Conservation (phyloP, 2,329 filamentous ascomycete species). For the Cercospora zeae-maydis region DNA sequence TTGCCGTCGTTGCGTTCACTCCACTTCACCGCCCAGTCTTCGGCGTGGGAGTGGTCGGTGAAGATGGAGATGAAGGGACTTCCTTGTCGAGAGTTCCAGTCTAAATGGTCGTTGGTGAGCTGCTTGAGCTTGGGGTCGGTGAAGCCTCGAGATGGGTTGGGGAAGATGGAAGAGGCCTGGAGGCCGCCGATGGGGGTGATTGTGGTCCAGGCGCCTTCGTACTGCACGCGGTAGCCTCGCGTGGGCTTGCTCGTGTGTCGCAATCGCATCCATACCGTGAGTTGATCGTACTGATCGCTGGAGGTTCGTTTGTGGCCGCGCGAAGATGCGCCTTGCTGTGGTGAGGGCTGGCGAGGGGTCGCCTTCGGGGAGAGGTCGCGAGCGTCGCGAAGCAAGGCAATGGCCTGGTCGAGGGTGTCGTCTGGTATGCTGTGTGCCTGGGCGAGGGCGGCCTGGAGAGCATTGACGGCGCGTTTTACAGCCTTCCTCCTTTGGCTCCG, state of each 20-base stretch:
- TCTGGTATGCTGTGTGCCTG: constrained; percentile 4
- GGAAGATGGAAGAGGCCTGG: constrained; percentile 11
- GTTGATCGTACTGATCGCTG: constrained; percentile 10
- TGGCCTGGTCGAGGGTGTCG: constrained; percentile 11
- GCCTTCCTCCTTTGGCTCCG: constrained; percentile 2
- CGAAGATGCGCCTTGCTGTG: background rate
- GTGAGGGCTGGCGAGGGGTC: constrained; percentile 3
- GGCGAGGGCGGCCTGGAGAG: constrained; percentile 5
- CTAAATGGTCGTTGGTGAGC: constrained; percentile 15
- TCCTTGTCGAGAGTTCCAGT: constrained; percentile 11
- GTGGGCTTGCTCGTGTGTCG: constrained; percentile 13
- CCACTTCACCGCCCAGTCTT: constrained; percentile 16
- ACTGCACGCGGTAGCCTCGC: constrained; percentile 15
- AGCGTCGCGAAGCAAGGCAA: constrained; percentile 6
- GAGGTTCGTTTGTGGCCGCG: constrained; percentile 6
- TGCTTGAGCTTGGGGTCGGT: constrained; percentile 12
- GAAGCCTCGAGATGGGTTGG: constrained; percentile 14
- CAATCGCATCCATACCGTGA: constrained; percentile 18
- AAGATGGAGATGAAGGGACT: constrained; percentile 17
- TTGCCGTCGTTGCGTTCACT: constrained; percentile 9
- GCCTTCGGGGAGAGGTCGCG: background rate
- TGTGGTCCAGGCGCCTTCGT: constrained; percentile 11
- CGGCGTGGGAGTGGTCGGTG: constrained; percentile 9
- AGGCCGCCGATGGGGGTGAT: constrained; percentile 12
- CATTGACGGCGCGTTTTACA: constrained; percentile 5